Evolutionary conservation across 2,329 filamentous ascomycete species (phyloP).

Genomic region (Cryphonectria parasitica): DNA sequence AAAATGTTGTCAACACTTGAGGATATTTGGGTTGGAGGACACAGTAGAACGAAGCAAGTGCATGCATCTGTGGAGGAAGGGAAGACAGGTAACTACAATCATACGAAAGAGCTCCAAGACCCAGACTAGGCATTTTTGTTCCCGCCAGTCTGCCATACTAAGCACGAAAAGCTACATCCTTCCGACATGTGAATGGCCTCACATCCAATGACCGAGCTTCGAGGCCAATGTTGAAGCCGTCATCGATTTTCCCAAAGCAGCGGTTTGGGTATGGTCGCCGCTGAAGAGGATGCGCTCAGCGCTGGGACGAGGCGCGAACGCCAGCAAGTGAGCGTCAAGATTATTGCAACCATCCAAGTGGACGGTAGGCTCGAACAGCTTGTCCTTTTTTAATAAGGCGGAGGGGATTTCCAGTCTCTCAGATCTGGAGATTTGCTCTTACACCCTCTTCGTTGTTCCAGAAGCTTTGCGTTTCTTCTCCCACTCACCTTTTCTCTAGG

Average conservation of each 20-base stretch:
- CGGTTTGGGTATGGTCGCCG: background rate
- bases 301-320: background rate
- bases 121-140: background rate
- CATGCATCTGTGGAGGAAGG: background rate
- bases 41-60: background rate
- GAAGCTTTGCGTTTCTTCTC: background rate
- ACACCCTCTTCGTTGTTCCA: no score
- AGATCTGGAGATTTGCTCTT: background rate
- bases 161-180: background rate
- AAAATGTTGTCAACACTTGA: background rate
- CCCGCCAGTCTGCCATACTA: background rate
- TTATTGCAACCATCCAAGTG: background rate
- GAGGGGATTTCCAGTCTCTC: background rate
- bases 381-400: background rate
- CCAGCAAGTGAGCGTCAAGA: background rate
- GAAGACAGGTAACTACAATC: background rate
- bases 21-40: background rate
- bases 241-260: background rate
- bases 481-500: background rate
- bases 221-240: background rate
- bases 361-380: background rate
- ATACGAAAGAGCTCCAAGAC: background rate
- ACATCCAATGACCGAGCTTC: constrained; percentile 2
- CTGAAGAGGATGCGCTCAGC: background rate
- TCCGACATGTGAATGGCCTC: background rate